Evolutionary conservation across 371 early-diverging fungal species (phyloP), one percentile per base, ranked within the genome.

Genomic region (Mycotypha africana): DNA sequence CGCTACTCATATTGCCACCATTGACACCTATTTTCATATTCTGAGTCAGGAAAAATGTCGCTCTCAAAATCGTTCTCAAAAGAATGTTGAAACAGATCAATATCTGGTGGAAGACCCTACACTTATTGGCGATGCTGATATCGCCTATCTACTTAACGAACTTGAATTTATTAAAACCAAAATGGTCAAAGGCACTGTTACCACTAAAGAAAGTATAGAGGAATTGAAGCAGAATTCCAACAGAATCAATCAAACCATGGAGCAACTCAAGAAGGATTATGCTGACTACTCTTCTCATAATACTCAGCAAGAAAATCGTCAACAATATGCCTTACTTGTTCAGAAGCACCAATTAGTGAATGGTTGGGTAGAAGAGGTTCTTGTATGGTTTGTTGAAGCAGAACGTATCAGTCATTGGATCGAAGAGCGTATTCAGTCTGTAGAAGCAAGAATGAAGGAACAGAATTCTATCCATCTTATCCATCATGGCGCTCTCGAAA

Each of bases 371-470:
- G 61, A 74, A 35, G 68, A 78, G 49, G 73, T 78, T 3, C 62
- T 71, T 12, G 56, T 68, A 3, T 78, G 78, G 78, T 70, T 78
- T 40, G 60, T 59, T 15, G 75, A 74, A 49, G 75, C 78, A n/a
- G 67, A 70, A 24, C 54, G 75, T 4, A 75, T 78, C 14, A 60
- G 71, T 36, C 2, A 25, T n/a, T 49, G 49, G 70, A 71, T 77
- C 19, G 66, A 74, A 22, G 51, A 59, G 28, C 65, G 60, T n/a
- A 65, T 72, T n/a, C 30, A 45, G 6, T 17, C 42, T 12, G 25
- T 72, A 31, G 58, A 58, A 21, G 34, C 37, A 15, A 56, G 45
- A 31, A n/a, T n/a, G n/a, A n/a, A n/a, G n/a, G n/a, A n/a, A n/a
- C n/a, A n/a, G n/a, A n/a, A n/a, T n/a, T n/a, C n/a, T n/a, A n/a